phyloP scores from a whole-genome alignment of 352 stramenopile genomes.

The Phytopythium oedochilum region DNA sequence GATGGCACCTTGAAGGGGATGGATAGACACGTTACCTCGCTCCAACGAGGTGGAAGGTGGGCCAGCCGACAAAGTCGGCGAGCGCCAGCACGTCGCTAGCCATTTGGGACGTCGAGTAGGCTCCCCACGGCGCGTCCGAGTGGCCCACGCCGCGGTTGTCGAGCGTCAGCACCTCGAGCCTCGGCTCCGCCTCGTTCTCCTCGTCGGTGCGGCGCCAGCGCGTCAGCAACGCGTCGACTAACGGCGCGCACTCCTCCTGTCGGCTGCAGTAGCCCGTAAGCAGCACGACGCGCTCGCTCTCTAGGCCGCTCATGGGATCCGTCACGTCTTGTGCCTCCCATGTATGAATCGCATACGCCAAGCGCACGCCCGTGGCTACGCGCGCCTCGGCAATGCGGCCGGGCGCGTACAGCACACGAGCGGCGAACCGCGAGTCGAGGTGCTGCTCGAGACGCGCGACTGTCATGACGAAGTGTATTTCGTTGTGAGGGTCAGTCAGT shows the following conservation, averaged over 20 bases:
- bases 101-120: constrained; percentile 38
- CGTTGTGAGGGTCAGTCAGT: background rate
- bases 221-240: constrained; percentile 17
- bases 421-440: background rate
- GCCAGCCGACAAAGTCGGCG: constrained; percentile 31
- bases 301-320: background rate
- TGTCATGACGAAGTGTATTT: background rate
- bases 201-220: background rate
- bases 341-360: constrained; percentile 12
- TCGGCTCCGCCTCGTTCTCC: background rate
- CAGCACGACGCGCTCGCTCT: constrained; percentile 14
- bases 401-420: background rate
- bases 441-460: constrained; percentile 1
- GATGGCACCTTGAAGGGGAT: background rate
- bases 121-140: constrained; percentile 25
- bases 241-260: constrained; percentile 18
- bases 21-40: constrained; percentile 9
- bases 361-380: constrained; percentile 8
- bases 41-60: constrained; percentile 26
- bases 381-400: background rate
- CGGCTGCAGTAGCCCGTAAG: constrained; percentile 20
- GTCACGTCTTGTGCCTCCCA: background rate
- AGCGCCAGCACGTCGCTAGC: constrained; percentile 30
- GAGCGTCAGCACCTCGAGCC: constrained; percentile 30
- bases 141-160: constrained; percentile 42